Evolutionary conservation across 2,329 filamentous ascomycete species (phyloP), one percentile per base, ranked within the genome.

Genomic region (Ascochyta fabae): DNA sequence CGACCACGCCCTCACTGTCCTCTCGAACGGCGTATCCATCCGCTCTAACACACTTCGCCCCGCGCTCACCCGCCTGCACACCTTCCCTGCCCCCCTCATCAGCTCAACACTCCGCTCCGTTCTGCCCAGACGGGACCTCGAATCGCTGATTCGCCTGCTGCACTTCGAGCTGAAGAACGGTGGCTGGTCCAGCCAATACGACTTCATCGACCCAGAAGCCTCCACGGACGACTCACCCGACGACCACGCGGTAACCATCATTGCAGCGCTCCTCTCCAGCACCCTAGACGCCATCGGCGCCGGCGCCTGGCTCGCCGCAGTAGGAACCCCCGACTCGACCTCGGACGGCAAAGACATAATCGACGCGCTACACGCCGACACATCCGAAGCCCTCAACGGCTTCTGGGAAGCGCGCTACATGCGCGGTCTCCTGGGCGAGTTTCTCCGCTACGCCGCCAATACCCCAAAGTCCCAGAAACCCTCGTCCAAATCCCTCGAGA

Each of bases 261-360:
- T 94, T 59, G 85, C 88, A 15, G 86, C 88, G 61, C 80, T 94
- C 4, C 81, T 93, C 27, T 86, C 86, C 60, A 86, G 87, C 66
- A 90, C 89, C 58, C 81, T 94, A 39, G 90, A 94, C 73, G 87
- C 90, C 0, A 84, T 94, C 15, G 90, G 89, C 2, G 83, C 88
- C 9, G 86, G 86, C 49, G 90, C 90, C 19, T 93, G 90, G 89
- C 80, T 93, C 40, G 64, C 71, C 2, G 54, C 62, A 5, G 62
- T 70, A 6, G 62, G 64, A 29, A 86, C 85, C 85, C 61, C 81
- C 41, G 75, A 84, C 67, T 77, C 78, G 40, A 78, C 81, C 33
- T 76, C 81, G 10, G 83, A 86, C 39, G 81, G 84, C 1, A 83
- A 86, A 36, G 86, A 89, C 61, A 84, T 92, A 53, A 80, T 93